A percentile compares a stretch with the other conserved stretches of the same genome.
Evolutionary conservation across 2,329 filamentous ascomycete genomes (phyloP).

Genomic region (Tothia fuscella): DNA sequence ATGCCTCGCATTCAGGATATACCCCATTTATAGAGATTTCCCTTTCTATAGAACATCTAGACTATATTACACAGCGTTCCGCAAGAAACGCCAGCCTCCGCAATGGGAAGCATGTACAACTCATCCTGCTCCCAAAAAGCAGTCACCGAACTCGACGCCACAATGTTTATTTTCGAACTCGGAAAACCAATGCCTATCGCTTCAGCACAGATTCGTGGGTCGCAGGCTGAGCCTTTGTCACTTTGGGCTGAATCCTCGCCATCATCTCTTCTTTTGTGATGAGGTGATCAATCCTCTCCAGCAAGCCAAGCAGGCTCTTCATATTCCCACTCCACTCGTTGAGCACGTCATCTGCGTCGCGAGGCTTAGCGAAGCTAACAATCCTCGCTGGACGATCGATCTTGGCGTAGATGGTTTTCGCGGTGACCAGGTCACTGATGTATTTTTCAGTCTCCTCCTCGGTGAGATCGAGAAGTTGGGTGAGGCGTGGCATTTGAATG

Average conservation of each 20-base stretch:
- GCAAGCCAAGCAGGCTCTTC: conserved; percentile 74
- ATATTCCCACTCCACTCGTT: conserved; percentile 99
- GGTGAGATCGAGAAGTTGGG: conserved; percentile 77
- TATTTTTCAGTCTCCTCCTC: conserved; percentile 98
- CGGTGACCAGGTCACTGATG: conserved; percentile 91
- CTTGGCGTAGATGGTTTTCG: conserved; percentile 95
- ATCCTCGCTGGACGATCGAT: conserved; percentile 89
- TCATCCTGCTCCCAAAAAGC: not conserved
- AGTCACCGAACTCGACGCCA: not conserved
- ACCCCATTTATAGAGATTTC: conserved; percentile 2
- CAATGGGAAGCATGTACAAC: not conserved
- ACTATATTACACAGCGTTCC: conserved; percentile 4
- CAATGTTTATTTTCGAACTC: not conserved
- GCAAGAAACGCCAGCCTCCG: conserved; percentile 2
- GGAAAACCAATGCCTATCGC: no score
- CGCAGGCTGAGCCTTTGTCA: no score
- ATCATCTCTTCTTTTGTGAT: conserved; percentile 99
- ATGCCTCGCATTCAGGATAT: no score
- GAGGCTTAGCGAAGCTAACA: conserved; percentile 87
- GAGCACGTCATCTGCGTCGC: conserved; percentile 87
- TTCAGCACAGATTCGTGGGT: no score
- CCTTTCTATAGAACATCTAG: not conserved
- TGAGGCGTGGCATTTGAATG: conserved; percentile 83
- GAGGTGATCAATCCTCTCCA: conserved; percentile 90
- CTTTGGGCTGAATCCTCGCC: conserved; percentile 72